Conservation (phyloP, 352 stramenopile genomes). For the Hyphochytrium catenoides region DNA sequence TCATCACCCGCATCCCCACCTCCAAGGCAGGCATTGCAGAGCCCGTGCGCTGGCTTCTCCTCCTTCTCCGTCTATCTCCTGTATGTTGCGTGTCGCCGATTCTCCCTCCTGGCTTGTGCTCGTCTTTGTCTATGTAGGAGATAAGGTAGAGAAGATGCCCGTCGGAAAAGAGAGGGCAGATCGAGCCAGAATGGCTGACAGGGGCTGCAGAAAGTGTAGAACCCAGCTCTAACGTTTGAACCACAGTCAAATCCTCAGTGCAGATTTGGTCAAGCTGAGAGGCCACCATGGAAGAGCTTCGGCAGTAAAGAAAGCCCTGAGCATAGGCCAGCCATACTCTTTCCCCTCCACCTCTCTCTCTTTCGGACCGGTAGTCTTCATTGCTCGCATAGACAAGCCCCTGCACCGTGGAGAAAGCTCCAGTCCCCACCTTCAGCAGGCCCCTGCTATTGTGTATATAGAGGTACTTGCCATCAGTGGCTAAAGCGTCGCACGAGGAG, state of each 20-base stretch:
- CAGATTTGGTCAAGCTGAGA: slow-evolving; percentile 31
- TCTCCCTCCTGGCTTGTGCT: slow-evolving; percentile 1
- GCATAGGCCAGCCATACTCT: slow-evolving; percentile 50
- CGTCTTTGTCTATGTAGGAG: slow-evolving; percentile 20
- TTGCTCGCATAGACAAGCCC: slow-evolving; percentile 44
- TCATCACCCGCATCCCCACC: no score
- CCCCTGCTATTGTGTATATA: slow-evolving; percentile 34
- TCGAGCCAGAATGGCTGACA: slow-evolving; percentile 23
- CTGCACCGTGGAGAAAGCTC: slow-evolving; percentile 25
- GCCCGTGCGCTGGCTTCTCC: no score
- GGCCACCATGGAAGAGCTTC: slow-evolving; percentile 35
- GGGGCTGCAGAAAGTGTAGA: slow-evolving; percentile 14
- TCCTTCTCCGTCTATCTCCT: no score
- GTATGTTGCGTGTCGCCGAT: slow-evolving; percentile 20
- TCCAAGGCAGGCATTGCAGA: no score
- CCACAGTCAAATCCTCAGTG: slow-evolving; percentile 13
- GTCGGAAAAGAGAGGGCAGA: slow-evolving; percentile 43
- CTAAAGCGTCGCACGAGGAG: slow-evolving; percentile 36
- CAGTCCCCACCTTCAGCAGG: slow-evolving; percentile 38
- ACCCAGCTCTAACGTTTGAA: slow-evolving; percentile 31
- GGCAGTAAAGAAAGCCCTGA: slow-evolving; percentile 27
- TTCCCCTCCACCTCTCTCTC: slow-evolving; percentile 22
- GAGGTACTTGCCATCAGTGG: slow-evolving; percentile 30
- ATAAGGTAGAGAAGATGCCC: slow-evolving; percentile 28
- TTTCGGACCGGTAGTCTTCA: slow-evolving; percentile 24